Percentiles rank a stretch among this genome's conserved stretches.
phyloP scores from a whole-genome alignment of 257 asterid species.

The Solanum tarapatanum region DNA sequence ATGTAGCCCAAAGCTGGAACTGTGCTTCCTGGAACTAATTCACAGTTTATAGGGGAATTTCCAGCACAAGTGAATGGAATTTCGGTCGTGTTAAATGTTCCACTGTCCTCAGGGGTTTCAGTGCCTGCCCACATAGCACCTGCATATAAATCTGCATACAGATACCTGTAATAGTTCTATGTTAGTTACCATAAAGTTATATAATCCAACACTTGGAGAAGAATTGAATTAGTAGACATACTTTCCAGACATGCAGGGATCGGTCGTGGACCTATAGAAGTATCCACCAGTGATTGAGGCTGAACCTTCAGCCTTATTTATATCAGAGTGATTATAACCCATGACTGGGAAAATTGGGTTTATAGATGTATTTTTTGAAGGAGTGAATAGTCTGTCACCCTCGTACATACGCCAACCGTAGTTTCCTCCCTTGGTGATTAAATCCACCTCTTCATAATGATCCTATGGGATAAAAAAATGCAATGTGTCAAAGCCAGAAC shows the following conservation, averaged over 20 bases:
- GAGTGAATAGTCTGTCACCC: constrained; percentile 28
- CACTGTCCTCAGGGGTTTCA: constrained; percentile 58
- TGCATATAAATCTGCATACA: constrained; percentile 71
- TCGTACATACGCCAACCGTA: constrained; percentile 83
- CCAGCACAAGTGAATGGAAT: constrained; percentile 49
- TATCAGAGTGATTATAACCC: constrained; percentile 79
- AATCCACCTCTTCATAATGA: constrained; percentile 65
- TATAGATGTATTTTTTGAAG: constrained; percentile 39
- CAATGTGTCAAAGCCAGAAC: background rate
- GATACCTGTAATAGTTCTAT: constrained; percentile 36
- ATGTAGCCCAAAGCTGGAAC: constrained; percentile 68
- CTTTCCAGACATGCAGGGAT: constrained; percentile 83
- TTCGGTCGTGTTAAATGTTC: constrained; percentile 37
- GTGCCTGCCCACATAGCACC: constrained; percentile 60
- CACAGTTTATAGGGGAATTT: constrained; percentile 67
- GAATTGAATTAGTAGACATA: constrained; percentile 3
- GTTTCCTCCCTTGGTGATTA: constrained; percentile 70
- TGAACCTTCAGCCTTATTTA: constrained; percentile 55
- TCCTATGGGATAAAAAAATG: constrained; percentile 30
- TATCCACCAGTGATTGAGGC: constrained; percentile 91
- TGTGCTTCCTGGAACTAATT: constrained; percentile 37
- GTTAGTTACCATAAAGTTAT: background rate
- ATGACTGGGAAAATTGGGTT: constrained; percentile 63
- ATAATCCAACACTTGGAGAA: background rate
- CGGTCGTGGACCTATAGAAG: constrained; percentile 51